Evolutionary conservation across 202 grass and related monocot species (phyloP), one percentile per base, ranked within the genome.

Genomic region (Saccharum hybrid): DNA sequence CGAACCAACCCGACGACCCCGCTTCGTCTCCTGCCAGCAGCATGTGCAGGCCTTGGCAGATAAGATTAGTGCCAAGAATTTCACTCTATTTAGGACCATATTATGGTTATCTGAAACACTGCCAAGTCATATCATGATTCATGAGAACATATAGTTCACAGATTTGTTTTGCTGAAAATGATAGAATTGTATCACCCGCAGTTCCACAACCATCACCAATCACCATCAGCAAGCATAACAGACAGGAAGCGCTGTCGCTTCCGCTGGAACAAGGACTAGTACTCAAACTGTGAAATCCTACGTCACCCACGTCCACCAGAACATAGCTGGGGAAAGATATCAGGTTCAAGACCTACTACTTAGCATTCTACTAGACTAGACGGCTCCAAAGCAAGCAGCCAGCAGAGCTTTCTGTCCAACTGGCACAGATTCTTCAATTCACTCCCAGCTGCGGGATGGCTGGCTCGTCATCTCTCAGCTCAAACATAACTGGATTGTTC

Each of bases 401-500:
- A 30, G 18, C 43, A 6, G 21, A 82, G 9, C 10, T 74, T 74
- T 33, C 65, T 73, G 60, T 43, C 37, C 57, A 28, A 37, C 60
- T 8, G 5, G 46, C 56, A 19, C 57, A 82, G 19, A 67, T 16
- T 72, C 66, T 68, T 78, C 74, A 89, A 42, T 86, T 68, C 60
- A 82, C n/a, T 69, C 74, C 68, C 39, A 59, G 16, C 38, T 65
- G 59, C 10, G 36, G 11, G 10, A 39, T 41, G 28, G 2, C 19
- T 26, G 19, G 26, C 75, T 92, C 84, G 1, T 87, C 87, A 1
- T 85, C 84, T 42, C 54, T 90, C 43, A 92, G 81, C 67, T 79
- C 66, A 84, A 90, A 84, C 52, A 75, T 57, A 51, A 85, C 22
- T 52, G 43, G 72, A 22, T 66, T 82, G 37, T 76, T 64, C 12